These are phyloP conservation scores for Candida glucosophila DNA, from an alignment of 1,139 yeast species.

Conservation along the genomic window DNA sequence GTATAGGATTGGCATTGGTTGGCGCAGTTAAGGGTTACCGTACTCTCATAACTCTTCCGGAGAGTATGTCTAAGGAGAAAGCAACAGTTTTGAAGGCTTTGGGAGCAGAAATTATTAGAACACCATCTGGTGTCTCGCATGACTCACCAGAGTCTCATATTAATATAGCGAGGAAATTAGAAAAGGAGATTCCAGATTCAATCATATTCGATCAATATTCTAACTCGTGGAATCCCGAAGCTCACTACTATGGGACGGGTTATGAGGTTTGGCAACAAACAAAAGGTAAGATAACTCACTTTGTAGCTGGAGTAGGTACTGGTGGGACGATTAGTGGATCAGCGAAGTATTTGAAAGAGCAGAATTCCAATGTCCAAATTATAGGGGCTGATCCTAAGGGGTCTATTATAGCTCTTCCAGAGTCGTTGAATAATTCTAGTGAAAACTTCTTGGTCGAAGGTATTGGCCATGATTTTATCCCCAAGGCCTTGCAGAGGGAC, in stretches of 20 bases:
- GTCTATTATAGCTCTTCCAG: slow-evolving; percentile 78
- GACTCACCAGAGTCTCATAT: slow-evolving; percentile 88
- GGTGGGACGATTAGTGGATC: slow-evolving; percentile 82
- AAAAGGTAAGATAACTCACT: slow-evolving; percentile 60
- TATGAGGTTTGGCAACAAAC: slow-evolving; percentile 82
- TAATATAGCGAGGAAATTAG: slow-evolving; percentile 77
- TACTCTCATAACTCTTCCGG: slow-evolving; percentile 83
- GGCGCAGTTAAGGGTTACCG: slow-evolving; percentile 86
- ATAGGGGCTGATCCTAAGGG: slow-evolving; percentile 87
- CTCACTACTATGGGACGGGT: slow-evolving; percentile 83
- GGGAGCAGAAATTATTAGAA: slow-evolving; percentile 86
- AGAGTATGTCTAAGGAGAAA: slow-evolving; percentile 88
- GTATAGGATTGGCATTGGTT: slow-evolving; percentile 79
- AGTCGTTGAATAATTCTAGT: slow-evolving; percentile 51
- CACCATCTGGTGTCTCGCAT: slow-evolving; percentile 92
- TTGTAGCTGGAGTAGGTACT: slow-evolving; percentile 89
- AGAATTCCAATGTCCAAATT: slow-evolving; percentile 52
- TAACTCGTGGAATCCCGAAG: slow-evolving; percentile 72
- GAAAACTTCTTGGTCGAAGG: slow-evolving; percentile 81
- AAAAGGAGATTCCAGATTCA: slow-evolving; percentile 79
- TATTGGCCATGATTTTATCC: slow-evolving; percentile 84
- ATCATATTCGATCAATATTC: slow-evolving; percentile 80
- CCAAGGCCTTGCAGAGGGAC: slow-evolving; percentile 66
- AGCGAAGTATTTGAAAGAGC: slow-evolving; percentile 66
- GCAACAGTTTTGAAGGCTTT: slow-evolving; percentile 82